These are phyloP conservation scores for Penicillium alfredii DNA, from an alignment of 495 filamentous ascomycete species.

Conservation along the genomic window DNA sequence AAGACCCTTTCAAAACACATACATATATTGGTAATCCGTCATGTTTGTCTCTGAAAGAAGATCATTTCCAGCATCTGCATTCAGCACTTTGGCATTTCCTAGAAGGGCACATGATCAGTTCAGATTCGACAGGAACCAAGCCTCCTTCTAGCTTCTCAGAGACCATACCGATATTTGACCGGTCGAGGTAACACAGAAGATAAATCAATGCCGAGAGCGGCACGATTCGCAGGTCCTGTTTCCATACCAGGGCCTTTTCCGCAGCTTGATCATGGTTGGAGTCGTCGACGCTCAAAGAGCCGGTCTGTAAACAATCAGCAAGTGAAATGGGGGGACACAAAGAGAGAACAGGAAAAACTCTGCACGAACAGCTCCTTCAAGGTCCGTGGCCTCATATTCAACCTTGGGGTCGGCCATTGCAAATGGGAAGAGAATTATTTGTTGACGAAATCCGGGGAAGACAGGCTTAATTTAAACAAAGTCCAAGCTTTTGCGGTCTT, in stretches of 20 bases:
- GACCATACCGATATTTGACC: conserved; percentile 56
- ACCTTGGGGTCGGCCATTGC: too few species aligned
- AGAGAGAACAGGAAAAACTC: too few species aligned
- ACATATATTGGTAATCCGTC: conserved; percentile 54
- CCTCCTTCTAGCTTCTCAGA: not conserved
- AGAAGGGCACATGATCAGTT: not conserved
- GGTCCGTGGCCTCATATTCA: too few species aligned
- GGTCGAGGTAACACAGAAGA: conserved; percentile 61
- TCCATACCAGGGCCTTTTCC: conserved; percentile 45
- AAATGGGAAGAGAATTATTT: too few species aligned
- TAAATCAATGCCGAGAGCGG: conserved; percentile 55
- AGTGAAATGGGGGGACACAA: too few species aligned
- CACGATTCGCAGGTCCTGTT: conserved; percentile 56
- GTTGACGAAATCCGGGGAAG: too few species aligned
- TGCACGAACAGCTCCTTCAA: too few species aligned
- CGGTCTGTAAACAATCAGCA: too few species aligned
- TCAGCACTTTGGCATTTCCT: conserved; percentile 60
- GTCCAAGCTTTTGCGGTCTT: too few species aligned
- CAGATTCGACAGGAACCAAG: not conserved
- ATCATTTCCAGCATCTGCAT: conserved; percentile 52
- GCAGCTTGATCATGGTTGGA: too few species aligned
- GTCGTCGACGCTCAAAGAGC: too few species aligned
- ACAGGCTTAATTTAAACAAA: too few species aligned
- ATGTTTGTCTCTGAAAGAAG: conserved; percentile 57
- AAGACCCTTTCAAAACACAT: conserved; percentile 3